These are phyloP conservation scores for Spongospora subterranea DNA, from an alignment of 208 protist genomes.

Conservation along the genomic window DNA sequence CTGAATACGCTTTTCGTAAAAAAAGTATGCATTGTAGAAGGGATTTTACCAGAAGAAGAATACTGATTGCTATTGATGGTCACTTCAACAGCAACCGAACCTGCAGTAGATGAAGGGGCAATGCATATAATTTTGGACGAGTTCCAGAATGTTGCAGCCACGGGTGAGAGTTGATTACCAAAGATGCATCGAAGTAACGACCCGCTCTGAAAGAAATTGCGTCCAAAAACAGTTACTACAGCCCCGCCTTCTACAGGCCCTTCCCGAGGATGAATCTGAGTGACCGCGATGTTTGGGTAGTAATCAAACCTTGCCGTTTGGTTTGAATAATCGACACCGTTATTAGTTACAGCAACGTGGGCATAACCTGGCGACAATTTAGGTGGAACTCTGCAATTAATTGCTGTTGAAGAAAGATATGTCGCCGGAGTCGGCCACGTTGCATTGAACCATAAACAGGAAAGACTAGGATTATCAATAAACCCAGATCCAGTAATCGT, in stretches of 20 bases:
- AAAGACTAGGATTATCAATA: background rate
- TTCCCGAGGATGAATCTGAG: background rate
- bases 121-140: background rate
- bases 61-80: constrained; percentile 6
- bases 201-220: background rate
- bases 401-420: background rate
- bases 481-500: background rate
- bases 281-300: background rate
- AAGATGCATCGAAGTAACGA: background rate
- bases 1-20: background rate
- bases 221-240: background rate
- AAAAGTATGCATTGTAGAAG: background rate
- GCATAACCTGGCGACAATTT: background rate
- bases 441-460: constrained; percentile 8
- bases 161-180: background rate
- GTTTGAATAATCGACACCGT: background rate
- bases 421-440: background rate
- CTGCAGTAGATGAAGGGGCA: constrained; percentile 2
- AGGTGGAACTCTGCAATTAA: background rate
- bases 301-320: background rate
- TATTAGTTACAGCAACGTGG: background rate
- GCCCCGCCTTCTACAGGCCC: background rate
- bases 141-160: background rate
- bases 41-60: background rate
- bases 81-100: constrained; percentile 28